These are phyloP conservation scores for Coniochaeta ligniaria DNA, from an alignment of 2,329 filamentous ascomycete genomes.

Conservation along the genomic window DNA sequence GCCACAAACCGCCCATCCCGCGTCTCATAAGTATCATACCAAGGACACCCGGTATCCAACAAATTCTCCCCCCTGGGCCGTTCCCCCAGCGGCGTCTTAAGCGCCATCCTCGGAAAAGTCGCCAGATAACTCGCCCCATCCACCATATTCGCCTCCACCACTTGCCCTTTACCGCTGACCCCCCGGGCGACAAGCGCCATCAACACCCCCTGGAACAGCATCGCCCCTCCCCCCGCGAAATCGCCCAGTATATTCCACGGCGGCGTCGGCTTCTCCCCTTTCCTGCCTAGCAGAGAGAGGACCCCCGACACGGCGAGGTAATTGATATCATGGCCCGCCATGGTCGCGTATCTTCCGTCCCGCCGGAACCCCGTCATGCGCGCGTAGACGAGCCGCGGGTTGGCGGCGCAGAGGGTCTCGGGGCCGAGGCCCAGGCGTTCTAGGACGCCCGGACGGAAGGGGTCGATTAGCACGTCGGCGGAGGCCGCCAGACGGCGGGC, in stretches of 20 bases:
- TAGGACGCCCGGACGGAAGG: constrained; percentile 84
- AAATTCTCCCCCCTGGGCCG: constrained; percentile 64
- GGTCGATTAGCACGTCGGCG: constrained; percentile 82
- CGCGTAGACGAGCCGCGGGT: constrained; percentile 71
- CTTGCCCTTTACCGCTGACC: constrained; percentile 65
- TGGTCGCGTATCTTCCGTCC: constrained; percentile 75
- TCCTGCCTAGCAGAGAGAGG: constrained; percentile 66
- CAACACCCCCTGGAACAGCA: constrained; percentile 74
- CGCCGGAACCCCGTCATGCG: constrained; percentile 87
- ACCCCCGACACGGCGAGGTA: constrained; percentile 86
- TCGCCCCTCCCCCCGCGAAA: constrained; percentile 83
- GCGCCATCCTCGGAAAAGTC: constrained; percentile 65
- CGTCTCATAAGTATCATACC: constrained; percentile 84
- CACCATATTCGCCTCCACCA: constrained; percentile 96
- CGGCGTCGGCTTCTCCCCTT: constrained; percentile 62
- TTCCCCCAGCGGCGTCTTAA: constrained; percentile 56
- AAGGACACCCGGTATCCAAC: constrained; percentile 80
- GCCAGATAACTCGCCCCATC: constrained; percentile 77
- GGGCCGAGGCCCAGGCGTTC: constrained; percentile 78
- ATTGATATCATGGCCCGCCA: constrained; percentile 96
- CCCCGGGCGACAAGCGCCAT: constrained; percentile 66
- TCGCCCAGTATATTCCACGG: constrained; percentile 83
- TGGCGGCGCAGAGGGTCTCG: constrained; percentile 54
- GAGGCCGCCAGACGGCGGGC: constrained; percentile 55
- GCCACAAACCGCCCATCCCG: constrained; percentile 73